Percentiles rank a stretch among this genome's conserved stretches.
Conservation (phyloP, 2,329 filamentous ascomycete species). For the Celoporthe dispersa region DNA sequence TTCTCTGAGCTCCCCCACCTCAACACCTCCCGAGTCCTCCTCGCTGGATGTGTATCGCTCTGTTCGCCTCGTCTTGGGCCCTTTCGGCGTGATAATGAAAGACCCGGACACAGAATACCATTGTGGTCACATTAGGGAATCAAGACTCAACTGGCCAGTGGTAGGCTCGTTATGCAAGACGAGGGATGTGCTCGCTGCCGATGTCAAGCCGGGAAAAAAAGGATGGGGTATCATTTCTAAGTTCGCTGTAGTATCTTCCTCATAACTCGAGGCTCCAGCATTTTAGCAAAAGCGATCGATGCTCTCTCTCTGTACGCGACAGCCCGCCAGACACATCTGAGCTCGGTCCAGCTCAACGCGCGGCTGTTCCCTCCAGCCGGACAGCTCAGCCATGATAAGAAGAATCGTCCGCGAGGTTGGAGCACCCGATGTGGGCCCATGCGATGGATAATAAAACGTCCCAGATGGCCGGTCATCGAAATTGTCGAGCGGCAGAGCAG, state of each 20-base stretch:
- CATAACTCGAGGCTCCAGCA: background rate
- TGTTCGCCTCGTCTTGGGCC: too few species aligned
- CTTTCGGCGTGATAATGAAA: too few species aligned
- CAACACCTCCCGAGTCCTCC: too few species aligned
- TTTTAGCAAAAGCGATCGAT: background rate
- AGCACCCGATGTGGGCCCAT: background rate
- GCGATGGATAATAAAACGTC: background rate
- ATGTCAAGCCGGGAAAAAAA: background rate
- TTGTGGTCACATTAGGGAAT: background rate
- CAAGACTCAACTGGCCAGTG: background rate
- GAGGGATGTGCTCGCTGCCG: background rate
- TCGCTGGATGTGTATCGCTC: too few species aligned
- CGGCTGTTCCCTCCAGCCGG: background rate
- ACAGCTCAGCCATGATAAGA: background rate
- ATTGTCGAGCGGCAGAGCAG: too few species aligned
- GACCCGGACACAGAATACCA: too few species aligned
- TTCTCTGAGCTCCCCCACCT: background rate
- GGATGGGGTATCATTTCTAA: conserved; percentile 1
- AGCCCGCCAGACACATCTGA: background rate
- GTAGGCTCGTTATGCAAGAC: background rate
- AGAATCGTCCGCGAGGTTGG: background rate
- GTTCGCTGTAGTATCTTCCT: background rate
- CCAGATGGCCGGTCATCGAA: background rate
- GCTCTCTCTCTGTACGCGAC: background rate
- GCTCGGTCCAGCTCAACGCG: background rate